Conservation (phyloP, 2,329 filamentous ascomycete species). For the Dactylellina cionopaga region DNA sequence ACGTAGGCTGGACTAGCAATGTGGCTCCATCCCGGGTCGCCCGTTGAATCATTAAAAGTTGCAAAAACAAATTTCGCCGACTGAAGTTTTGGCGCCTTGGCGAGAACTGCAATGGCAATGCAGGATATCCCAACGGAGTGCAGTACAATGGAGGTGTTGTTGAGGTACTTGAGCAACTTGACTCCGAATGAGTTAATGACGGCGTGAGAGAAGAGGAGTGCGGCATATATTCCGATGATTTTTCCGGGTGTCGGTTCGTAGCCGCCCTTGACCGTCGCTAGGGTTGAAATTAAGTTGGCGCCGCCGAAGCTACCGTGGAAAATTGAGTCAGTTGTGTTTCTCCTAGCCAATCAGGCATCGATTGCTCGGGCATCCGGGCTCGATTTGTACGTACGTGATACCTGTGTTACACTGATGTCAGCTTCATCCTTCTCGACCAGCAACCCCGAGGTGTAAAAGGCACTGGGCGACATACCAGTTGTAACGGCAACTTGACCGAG, state of each 20-base stretch:
- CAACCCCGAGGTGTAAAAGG: conserved; percentile 55
- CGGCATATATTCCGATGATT: conserved; percentile 71
- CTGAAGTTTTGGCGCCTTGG: conserved; percentile 69
- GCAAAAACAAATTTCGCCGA: conserved; percentile 68
- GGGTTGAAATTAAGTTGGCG: conserved; percentile 63
- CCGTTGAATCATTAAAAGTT: conserved; percentile 67
- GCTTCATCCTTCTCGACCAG: background rate
- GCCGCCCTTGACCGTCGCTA: conserved; percentile 62
- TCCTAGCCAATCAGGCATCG: background rate
- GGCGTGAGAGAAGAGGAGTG: conserved; percentile 67
- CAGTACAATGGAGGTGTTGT: conserved; percentile 68
- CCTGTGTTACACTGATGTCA: conserved; percentile 22
- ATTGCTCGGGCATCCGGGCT: background rate
- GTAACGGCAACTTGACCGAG: conserved; percentile 66
- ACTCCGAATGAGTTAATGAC: conserved; percentile 70
- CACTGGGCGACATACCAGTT: conserved; percentile 62
- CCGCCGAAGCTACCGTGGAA: conserved; percentile 57
- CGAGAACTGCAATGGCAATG: conserved; percentile 68
- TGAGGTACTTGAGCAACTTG: conserved; percentile 67
- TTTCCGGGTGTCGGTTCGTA: conserved; percentile 63
- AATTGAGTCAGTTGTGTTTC: background rate
- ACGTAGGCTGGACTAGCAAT: conserved; percentile 68
- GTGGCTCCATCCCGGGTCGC: conserved; percentile 66
- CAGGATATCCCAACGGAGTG: conserved; percentile 67
- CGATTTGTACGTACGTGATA: conserved; percentile 35